Percentiles rank a stretch among this genome's conserved stretches.
Conservation (phyloP, 2,329 filamentous ascomycete genomes). For the Penicillium sp. region DNA sequence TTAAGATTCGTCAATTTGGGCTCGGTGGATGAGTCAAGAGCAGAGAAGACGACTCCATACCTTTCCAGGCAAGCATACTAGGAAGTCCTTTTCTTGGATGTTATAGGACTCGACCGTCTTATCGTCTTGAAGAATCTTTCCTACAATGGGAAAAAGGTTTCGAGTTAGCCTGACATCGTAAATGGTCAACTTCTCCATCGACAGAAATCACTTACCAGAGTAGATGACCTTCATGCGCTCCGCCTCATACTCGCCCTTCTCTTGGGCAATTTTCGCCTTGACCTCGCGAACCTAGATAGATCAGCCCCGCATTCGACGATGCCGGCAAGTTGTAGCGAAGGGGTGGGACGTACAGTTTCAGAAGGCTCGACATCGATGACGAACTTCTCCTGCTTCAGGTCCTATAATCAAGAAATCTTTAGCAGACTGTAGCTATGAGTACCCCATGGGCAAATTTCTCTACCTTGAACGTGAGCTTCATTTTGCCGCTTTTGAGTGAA, state of each 20-base stretch:
- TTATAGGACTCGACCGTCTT: conserved; percentile 96
- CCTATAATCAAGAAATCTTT: conserved; percentile 51
- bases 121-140: conserved; percentile 97
- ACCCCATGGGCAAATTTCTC: conserved; percentile 23
- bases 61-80: conserved; percentile 98
- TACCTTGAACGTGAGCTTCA: conserved; percentile 72
- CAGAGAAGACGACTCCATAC: conserved; percentile 47
- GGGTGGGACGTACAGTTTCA: conserved; percentile 67
- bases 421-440: conserved; percentile 16
- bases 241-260: conserved; percentile 85
- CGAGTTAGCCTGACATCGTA: conserved; percentile 4
- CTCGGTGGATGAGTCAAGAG: background rate
- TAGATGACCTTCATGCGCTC: conserved; percentile 95
- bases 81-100: conserved; percentile 99
- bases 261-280: conserved; percentile 85
- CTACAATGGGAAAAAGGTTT: conserved; percentile 45
- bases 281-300: conserved; percentile 70
- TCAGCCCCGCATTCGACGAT: conserved; percentile 35
- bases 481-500: conserved; percentile 43
- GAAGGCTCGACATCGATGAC: conserved; percentile 89
- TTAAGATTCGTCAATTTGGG: background rate
- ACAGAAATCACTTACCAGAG: conserved; percentile 63
- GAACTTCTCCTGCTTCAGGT: conserved; percentile 99
- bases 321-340: conserved; percentile 10
- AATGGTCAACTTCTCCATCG: background rate